These are phyloP conservation scores for Vanrija sp. DNA, from an alignment of 1,284 basidiomycete species.

Conservation along the genomic window DNA sequence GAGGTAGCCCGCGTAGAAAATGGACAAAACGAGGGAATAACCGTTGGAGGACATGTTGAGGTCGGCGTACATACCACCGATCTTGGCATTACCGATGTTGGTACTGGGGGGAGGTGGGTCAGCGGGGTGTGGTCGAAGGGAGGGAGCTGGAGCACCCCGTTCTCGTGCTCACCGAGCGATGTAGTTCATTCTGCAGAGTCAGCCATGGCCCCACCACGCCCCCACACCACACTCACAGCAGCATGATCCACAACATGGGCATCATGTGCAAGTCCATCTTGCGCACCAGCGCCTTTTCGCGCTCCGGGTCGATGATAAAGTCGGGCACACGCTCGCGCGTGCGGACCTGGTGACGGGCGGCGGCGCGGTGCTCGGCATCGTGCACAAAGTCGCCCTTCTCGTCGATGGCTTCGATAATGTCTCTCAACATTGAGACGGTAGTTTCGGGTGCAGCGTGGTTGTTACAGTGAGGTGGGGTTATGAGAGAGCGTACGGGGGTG, in stretches of 20 bases:
- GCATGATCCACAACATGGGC: neutral
- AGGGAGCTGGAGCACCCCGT: neutral
- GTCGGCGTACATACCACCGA: conserved; percentile 40
- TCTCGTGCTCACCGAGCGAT: neutral
- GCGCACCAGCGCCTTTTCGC: neutral
- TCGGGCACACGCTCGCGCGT: neutral
- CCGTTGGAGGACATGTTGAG: conserved; percentile 31
- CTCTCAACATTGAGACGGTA: too few relatives aligned
- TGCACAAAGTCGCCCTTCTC: neutral
- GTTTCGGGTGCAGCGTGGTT: too few relatives aligned
- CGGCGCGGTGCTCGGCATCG: neutral
- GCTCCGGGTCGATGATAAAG: neutral
- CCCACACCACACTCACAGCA: neutral
- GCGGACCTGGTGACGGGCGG: neutral
- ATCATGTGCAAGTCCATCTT: neutral
- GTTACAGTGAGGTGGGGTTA: too few relatives aligned
- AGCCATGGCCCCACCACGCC: neutral
- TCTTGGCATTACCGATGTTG: conserved; percentile 28
- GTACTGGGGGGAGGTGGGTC: conserved; percentile 21
- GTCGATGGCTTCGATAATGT: too few relatives aligned
- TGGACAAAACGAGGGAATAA: conserved; percentile 35
- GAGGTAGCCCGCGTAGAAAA: conserved; percentile 7
- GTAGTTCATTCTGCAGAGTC: neutral
- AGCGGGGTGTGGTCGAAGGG: neutral
- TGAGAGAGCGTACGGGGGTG: too few relatives aligned